Evolutionary conservation across 164 flowering plant species (phyloP).

Genomic region (Vitis cinerea): DNA sequence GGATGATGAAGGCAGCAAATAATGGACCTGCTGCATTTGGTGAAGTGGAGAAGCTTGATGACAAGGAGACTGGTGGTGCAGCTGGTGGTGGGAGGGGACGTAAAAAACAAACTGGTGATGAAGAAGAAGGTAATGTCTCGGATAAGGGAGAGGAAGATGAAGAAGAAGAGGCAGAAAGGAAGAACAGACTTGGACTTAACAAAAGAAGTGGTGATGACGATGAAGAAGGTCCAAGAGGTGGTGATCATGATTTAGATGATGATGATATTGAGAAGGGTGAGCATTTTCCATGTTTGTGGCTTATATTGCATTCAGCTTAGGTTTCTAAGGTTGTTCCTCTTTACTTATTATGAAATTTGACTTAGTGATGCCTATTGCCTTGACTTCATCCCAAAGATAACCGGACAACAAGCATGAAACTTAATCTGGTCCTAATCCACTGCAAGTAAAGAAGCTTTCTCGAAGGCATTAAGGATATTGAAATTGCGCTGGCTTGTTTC

Average conservation of each 20-base stretch:
- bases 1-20: constrained; percentile 99
- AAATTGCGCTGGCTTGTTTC: no score
- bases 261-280: constrained; percentile 95
- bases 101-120: constrained; percentile 57
- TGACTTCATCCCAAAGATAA: no score
- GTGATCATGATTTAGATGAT: constrained; percentile 82
- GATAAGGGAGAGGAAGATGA: constrained; percentile 89
- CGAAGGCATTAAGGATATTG: no score
- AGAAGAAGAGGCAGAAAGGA: constrained; percentile 81
- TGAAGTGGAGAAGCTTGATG: constrained; percentile 62
- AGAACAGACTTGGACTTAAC: constrained; percentile 70
- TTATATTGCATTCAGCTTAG: no score
- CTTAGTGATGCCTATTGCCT: no score
- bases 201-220: constrained; percentile 77
- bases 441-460: no score
- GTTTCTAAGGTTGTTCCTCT: no score
- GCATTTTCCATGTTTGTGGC: constrained; percentile 1
- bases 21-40: constrained; percentile 95
- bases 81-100: constrained; percentile 59
- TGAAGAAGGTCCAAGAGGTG: constrained; percentile 87
- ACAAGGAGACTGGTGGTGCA: constrained; percentile 43
- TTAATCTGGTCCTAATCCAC: no score
- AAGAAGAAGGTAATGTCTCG: constrained; percentile 75
- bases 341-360: no score
- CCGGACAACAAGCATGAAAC: no score